Evolutionary conservation across 2,329 filamentous ascomycete genomes (phyloP).

Genomic region (Diaporthe ilicicola): DNA sequence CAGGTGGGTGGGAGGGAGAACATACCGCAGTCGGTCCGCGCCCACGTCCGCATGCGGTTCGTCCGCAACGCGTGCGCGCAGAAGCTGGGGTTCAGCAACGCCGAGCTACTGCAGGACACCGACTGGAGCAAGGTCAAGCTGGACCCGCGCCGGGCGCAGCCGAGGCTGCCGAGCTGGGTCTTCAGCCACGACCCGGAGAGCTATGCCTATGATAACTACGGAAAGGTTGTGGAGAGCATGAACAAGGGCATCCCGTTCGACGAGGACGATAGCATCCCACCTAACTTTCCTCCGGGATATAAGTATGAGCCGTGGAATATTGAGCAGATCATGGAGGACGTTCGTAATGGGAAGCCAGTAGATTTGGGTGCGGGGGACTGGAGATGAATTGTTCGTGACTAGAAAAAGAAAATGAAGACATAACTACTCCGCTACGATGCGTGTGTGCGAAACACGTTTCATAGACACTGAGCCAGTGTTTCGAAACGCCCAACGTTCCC

Average conservation of each 20-base stretch:
- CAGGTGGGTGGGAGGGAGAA: conserved; percentile 34
- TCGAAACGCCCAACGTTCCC: too few species aligned
- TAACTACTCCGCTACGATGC: too few species aligned
- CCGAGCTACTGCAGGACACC: conserved; percentile 8
- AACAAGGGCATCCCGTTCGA: neutral
- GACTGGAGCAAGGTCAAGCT: neutral
- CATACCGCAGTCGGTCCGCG: neutral
- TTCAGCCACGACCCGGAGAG: neutral
- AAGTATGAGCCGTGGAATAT: conserved; percentile 39
- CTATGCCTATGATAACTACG: neutral
- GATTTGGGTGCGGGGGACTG: neutral
- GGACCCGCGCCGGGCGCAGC: conserved; percentile 7
- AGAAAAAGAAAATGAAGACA: too few species aligned
- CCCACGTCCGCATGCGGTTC: neutral
- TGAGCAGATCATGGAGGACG: conserved; percentile 38
- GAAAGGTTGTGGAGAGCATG: neutral
- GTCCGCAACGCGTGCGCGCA: neutral
- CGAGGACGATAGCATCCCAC: neutral
- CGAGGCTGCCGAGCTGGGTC: neutral
- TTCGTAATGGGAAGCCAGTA: conserved; percentile 24
- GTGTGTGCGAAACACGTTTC: too few species aligned
- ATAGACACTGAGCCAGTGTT: too few species aligned
- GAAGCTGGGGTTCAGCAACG: conserved; percentile 11
- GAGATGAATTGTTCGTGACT: too few species aligned
- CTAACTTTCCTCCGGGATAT: conserved; percentile 31